Base-by-base conservation (phyloP, 75 land plant genomes). In the Cryptomeria japonica region DNA sequence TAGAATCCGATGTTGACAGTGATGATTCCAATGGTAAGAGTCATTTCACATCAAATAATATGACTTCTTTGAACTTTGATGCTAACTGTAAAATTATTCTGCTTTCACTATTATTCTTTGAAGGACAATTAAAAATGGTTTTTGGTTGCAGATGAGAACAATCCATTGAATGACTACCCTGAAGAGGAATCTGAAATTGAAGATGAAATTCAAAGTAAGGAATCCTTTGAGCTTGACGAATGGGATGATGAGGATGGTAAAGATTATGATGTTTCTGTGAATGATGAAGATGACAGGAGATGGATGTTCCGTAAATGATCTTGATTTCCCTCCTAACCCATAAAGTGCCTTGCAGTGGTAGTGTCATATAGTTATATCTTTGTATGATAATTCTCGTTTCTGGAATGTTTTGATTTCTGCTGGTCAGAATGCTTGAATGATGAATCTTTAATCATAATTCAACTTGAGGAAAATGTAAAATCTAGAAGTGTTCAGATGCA, bases 1-100 rank as follows among this genome's bases (percentile, higher is more conserved):
- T 22, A 75, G 86, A 90, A 18, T 91, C 95, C 15, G 96, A 95
- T 0, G 93, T 87, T 83, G 95, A 92, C 12, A 87, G 88, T 72
- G 93, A 93, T 61, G 96, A 93, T 89, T 95, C 95, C 85, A 95
- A 93, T 89, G 96, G 96, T 93, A 90, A 82, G 44, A 13, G 49
- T 12, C 28, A 80, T 80, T 36, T 38, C 42, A 18, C 22, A 37
- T 78, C 16, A 36, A 78, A 5, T 8, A 78, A n/a, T 28, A 9
- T 25, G 12, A 80, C 49, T 80, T 80, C 7, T 28, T 44, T 9
- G 49, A 28, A 80, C 18, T 80, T 39, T 80, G 83, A 80, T 18
- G 28, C 83, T 0, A 11, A n/a, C 11, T 41, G 44, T 80, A 80
- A 11, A 80, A 9, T 44, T 37, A 13, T 42, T 22, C 25, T 41